Base-by-base conservation (phyloP, 345 rosid species). In the Clarkia xantiana region DNA sequence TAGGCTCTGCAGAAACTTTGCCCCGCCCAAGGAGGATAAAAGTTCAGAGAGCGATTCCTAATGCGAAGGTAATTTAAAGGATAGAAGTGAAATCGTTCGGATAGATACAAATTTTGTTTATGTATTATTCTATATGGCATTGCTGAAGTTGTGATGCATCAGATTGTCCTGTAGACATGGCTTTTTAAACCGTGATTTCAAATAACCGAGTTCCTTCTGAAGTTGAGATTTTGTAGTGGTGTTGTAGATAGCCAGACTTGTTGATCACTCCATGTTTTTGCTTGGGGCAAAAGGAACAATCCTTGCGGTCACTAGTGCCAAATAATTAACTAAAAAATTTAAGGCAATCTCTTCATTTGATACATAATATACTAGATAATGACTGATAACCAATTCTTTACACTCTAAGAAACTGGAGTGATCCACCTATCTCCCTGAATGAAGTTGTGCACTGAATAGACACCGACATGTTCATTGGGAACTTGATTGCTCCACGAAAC, bases 1-100 rank as follows among this genome's bases (percentile, higher is more conserved):
- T 4, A 76, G 67, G 51, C 93, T 86, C 36, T 64, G 66, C 52
- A 76, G 47, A 67, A 86, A 84, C 61, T 75, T 71, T 55, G 96
- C 98, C 22, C 84, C 89, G 18, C 85, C 89, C 29, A 83, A 81
- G 61, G 85, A 81, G 57, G 96, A 81, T 61, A 86, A 70, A 56
- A 39, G 40, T 57, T 67, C 79, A 16, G 78, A 79, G 15, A 25
- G 74, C 19, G 84, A 82, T 18, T 55, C 57, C 47, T 77, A 62
- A 68, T 34, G 11, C 0, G 11, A 14, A 17, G 1, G 18, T n/a
- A 16, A 9, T 49, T 18, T 14, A 20, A 18, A 18, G 36, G 9
- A 1, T 29, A 7, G 9, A 29, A 29, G 6, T 29, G 36, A 29
- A 3, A 29, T 5, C 8, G 36, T 10, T 29, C 8, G 36, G 36